Evolutionary conservation across 352 stramenopile genomes (phyloP), one percentile per base, ranked within the genome.

Genomic region (Globisporangium middletonii): DNA sequence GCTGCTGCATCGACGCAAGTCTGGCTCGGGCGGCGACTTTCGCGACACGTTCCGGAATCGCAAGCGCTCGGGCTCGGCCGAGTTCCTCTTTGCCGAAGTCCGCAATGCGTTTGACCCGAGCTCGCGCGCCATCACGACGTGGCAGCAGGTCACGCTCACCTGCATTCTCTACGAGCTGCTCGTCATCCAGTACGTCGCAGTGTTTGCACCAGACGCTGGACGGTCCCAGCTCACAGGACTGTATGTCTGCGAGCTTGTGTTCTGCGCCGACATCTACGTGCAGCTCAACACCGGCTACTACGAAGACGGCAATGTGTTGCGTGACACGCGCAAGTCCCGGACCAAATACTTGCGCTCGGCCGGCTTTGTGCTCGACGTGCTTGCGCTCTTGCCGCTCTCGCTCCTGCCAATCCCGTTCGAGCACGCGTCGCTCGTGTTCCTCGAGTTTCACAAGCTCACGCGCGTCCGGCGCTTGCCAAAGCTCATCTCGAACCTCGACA

Each of bases 241-340:
- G 12, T 87, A 88, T 62, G 50, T 64, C 12, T 88, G 75, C 53
- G 77, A 90, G 56, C 11, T 80, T 11, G 51, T 86, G 30, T 90
- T 90, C 52, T 73, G 60, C 47, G 55, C 66, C 35, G 80, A 90
- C 62, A 72, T 88, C 27, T 88, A 83, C 59, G 76, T 90, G 18
- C 80, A 86, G 46, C 69, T 88, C 46, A 75, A 88, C 64, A 90
- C 77, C 26, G 78, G 80, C 11, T 89, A 84, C 68, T 90, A 89
- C 55, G 71, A 88, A 48, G 68, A 82, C 41, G 80, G 80, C 49
- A 83, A 88, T 43, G 65, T 90, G 33, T 64, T 90, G 33, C 78
- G 77, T 8, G 77, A 87, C 57, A 72, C 69, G 18, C 27, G 66
- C 26, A 86, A 83, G 28, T 83, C 76, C 8, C 62, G 76, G n/a